Conservation (phyloP, 352 stramenopile species). For the Globisporangium camurandrum region DNA sequence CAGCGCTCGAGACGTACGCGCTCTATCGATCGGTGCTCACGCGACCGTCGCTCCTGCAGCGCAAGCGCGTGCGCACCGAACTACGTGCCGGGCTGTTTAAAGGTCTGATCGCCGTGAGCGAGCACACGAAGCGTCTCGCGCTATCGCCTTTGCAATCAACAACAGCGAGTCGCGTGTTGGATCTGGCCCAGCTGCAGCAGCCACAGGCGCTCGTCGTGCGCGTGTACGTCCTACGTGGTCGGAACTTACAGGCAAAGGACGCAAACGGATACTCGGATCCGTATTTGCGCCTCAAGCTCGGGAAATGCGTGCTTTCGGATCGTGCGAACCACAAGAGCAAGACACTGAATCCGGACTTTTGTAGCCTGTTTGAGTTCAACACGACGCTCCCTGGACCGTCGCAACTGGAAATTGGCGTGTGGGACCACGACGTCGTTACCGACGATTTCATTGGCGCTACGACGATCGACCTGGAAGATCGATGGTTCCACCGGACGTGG, state of each 20-base stretch:
- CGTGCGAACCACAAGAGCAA: constrained; percentile 58
- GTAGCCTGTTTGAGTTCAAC: constrained; percentile 50
- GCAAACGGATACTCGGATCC: constrained; percentile 73
- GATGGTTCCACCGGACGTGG: constrained; percentile 89
- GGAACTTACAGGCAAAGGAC: constrained; percentile 76
- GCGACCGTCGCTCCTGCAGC: constrained; percentile 41
- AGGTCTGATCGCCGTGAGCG: constrained; percentile 53
- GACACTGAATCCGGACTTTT: constrained; percentile 79
- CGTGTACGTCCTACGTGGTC: constrained; percentile 64
- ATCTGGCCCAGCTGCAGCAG: constrained; percentile 40
- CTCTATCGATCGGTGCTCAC: constrained; percentile 56
- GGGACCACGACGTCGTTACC: constrained; percentile 64
- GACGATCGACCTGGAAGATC: constrained; percentile 89
- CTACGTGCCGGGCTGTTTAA: constrained; percentile 76
- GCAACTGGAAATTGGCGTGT: constrained; percentile 72
- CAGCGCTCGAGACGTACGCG: constrained; percentile 71
- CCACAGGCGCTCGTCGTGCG: constrained; percentile 54
- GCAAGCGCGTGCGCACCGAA: constrained; percentile 44
- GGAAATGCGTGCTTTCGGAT: constrained; percentile 64
- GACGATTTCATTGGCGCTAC: constrained; percentile 89
- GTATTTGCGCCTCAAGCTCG: constrained; percentile 68
- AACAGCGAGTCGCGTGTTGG: constrained; percentile 23
- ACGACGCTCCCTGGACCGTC: constrained; percentile 68
- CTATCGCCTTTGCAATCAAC: too few relatives aligned
- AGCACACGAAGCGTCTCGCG: constrained; percentile 16